These are phyloP conservation scores for Martensiomyces pterosporus DNA, from an alignment of 192 early-diverging fungal species.

Conservation along the genomic window DNA sequence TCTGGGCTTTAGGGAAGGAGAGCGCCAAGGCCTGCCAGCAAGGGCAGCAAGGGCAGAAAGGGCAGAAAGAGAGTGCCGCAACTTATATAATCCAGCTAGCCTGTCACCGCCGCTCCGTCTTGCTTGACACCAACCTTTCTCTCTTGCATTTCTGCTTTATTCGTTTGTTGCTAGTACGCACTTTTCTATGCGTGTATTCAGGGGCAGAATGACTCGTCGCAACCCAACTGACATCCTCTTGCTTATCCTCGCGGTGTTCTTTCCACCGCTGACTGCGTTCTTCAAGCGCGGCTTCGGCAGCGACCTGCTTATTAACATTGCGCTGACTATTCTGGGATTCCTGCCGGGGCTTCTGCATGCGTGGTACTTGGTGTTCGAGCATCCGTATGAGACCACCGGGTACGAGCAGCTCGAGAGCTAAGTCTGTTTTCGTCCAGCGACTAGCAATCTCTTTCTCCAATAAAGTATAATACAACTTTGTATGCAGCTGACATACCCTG, in stretches of 20 bases:
- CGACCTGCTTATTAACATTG: slow-evolving; percentile 66
- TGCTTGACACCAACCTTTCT: no score
- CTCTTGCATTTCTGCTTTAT: no score
- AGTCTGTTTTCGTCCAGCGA: background rate
- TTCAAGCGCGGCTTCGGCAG: slow-evolving; percentile 55
- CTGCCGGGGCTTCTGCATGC: slow-evolving; percentile 68
- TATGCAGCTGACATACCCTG: background rate
- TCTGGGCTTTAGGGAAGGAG: no score
- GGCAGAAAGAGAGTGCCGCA: no score
- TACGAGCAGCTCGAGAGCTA: background rate
- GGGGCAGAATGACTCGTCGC: slow-evolving; percentile 19
- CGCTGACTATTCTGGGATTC: slow-evolving; percentile 63
- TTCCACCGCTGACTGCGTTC: slow-evolving; percentile 63
- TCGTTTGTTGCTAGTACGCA: no score
- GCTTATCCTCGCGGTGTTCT: slow-evolving; percentile 45
- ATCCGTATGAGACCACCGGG: background rate
- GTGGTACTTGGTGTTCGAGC: slow-evolving; percentile 55
- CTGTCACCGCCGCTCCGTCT: no score
- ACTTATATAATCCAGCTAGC: no score
- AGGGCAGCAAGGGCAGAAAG: no score
- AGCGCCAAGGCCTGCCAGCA: no score
- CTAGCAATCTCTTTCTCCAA: no score
- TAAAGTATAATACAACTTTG: no score
- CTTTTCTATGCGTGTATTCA: no score
- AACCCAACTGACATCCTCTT: slow-evolving; percentile 23